Conservation (phyloP, 306 rosid species). For the Calophaca sinica region DNA sequence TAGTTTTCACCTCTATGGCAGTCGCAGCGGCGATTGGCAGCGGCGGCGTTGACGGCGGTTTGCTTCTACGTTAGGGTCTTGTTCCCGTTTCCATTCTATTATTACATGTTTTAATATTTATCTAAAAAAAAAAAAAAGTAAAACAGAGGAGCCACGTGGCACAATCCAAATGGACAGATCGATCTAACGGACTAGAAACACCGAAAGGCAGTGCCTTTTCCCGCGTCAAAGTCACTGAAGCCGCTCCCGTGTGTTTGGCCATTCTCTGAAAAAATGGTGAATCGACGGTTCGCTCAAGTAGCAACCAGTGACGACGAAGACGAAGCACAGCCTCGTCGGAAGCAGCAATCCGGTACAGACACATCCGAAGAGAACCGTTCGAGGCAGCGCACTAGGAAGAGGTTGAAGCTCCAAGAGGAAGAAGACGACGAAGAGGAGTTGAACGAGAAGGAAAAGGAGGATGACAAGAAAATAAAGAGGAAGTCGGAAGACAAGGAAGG, state of each 20-base stretch:
- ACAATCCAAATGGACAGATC: no score
- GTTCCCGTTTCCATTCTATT: no score
- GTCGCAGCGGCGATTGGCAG: no score
- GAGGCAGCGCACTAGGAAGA: conserved; percentile 61
- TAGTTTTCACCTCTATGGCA: no score
- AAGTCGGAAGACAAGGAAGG: conserved; percentile 41
- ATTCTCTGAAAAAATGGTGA: conserved; percentile 58
- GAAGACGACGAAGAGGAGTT: conserved; percentile 1
- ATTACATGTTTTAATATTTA: no score
- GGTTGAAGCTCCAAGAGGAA: conserved; percentile 49
- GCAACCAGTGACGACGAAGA: conserved; percentile 83
- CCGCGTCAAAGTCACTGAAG: no score
- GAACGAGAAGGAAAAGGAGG: conserved; percentile 38
- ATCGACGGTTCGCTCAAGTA: conserved; percentile 76
- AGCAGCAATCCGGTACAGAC: not conserved
- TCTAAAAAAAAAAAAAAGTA: no score
- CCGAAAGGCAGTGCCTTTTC: no score
- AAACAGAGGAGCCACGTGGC: no score
- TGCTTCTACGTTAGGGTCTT: no score
- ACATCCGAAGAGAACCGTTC: conserved; percentile 10
- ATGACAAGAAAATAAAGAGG: conserved; percentile 19
- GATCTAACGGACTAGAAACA: no score
- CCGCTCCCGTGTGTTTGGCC: not conserved
- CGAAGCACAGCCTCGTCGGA: conserved; percentile 43
- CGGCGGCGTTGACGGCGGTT: no score